Percentiles rank a stretch among this genome's conserved stretches.
Conservation (phyloP, 1,284 basidiomycete genomes). For the Ganoderma sp. region DNA sequence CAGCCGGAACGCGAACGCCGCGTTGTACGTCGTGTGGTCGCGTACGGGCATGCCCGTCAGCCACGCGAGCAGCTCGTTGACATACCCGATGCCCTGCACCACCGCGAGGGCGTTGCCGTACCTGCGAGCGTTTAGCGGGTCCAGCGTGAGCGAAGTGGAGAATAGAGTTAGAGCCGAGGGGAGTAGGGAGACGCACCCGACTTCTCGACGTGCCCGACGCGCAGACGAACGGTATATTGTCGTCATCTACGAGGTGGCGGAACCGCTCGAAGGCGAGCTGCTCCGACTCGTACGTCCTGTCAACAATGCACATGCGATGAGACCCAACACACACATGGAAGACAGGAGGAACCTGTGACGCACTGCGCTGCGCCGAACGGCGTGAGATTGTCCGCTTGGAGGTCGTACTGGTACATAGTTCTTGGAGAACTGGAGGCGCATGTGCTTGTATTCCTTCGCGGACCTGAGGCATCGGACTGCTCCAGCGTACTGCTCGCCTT, state of each 20-base stretch:
- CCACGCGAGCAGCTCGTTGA: constrained; percentile 83
- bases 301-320: too few species aligned
- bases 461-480: constrained; percentile 52
- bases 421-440: constrained; percentile 64
- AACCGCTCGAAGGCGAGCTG: constrained; percentile 58
- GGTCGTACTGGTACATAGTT: constrained; percentile 57
- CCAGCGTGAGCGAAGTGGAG: too few species aligned
- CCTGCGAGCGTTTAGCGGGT: constrained; percentile 45
- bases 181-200: too few species aligned
- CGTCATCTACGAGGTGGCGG: constrained; percentile 47
- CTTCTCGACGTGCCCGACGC: constrained; percentile 52
- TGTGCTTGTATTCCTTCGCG: constrained; percentile 50
- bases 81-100: constrained; percentile 81
- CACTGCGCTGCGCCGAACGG: constrained; percentile 76
- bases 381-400: constrained; percentile 69
- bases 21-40: constrained; percentile 79
- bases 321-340: too few species aligned
- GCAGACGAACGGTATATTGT: constrained; percentile 66
- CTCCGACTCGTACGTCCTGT: constrained; percentile 60
- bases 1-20: constrained; percentile 82
- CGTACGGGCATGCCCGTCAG: constrained; percentile 60
- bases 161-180: too few species aligned
- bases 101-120: constrained; percentile 71
- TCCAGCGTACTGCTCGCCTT: constrained; percentile 40
- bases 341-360: constrained; percentile 37